These are phyloP conservation scores for Entelexis sorbosivorans DNA, from an alignment of 1,139 yeast genomes.

Conservation along the genomic window DNA sequence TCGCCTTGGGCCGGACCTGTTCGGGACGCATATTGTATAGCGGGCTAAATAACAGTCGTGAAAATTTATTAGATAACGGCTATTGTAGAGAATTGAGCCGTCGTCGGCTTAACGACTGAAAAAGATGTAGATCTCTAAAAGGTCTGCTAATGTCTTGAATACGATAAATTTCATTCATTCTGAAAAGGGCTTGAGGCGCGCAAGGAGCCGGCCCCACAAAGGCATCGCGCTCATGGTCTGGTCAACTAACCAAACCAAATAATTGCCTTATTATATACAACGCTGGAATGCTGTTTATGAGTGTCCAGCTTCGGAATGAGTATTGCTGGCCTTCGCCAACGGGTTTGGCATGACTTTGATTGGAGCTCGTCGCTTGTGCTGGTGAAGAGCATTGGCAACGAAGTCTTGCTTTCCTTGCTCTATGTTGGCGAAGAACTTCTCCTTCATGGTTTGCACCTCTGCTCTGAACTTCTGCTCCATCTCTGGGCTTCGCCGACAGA, in stretches of 20 bases:
- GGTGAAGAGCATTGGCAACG: neutral
- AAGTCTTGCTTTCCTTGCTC: slow-evolving; percentile 8
- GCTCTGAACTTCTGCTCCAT: slow-evolving; percentile 38
- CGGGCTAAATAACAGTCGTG: neutral
- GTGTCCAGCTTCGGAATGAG: neutral
- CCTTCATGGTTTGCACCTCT: slow-evolving; percentile 49
- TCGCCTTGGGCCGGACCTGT: too few species aligned
- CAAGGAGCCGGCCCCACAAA: too few species aligned
- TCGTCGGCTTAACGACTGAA: too few species aligned
- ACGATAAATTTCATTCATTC: too few species aligned
- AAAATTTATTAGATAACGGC: slow-evolving; percentile 2
- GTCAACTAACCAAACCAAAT: too few species aligned
- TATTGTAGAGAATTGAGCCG: neutral
- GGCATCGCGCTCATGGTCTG: too few species aligned
- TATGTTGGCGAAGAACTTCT: slow-evolving; percentile 7
- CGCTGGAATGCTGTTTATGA: neutral
- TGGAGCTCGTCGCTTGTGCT: slow-evolving; percentile 14
- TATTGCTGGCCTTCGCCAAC: neutral
- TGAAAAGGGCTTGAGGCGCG: too few species aligned
- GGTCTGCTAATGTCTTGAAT: too few species aligned
- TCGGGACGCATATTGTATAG: neutral
- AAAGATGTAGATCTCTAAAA: too few species aligned
- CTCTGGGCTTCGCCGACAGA: slow-evolving; percentile 43
- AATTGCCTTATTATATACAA: neutral
- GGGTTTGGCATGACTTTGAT: slow-evolving; percentile 14